Base-by-base conservation (phyloP, 2,329 filamentous ascomycete genomes). In the Talaromyces sp. region DNA sequence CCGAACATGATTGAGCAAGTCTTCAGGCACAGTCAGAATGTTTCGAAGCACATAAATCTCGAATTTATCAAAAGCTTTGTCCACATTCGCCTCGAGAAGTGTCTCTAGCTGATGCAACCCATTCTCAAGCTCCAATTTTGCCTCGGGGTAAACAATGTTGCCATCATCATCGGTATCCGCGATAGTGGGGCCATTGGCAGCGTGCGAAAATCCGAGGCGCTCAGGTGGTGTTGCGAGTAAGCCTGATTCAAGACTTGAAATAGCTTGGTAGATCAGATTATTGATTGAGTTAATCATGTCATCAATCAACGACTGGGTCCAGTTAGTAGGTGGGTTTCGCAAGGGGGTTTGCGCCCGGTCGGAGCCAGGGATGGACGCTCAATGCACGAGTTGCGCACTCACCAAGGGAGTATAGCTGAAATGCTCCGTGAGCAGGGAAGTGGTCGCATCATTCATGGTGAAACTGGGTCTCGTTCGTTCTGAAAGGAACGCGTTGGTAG, bases 221-320 rank as follows among this genome's bases (percentile, higher is more conserved):
- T 86, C 80, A 0, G 92, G 89, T 1, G 89, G 84, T 2, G 89
- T 87, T 46, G 82, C 82, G 44, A 90, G 80, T 17, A 99, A 85
- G 1, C 90, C 90, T 50, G 86, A 84, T 74, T 97, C 94, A 60
- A 97, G 86, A 55, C 89, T 90, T 66, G 90, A 90, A 66, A 96
- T 86, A 49, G 91, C 92, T 71, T 88, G 88, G 75, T 96, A 94
- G 66, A 94, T 88, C 65, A 97, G 84, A 67, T 93, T 90, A 78
- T 97, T 99, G 73, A 97, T 86, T 50, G 88, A 89, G 79, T 97
- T 97, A 78, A 97, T 96, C 65, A 97, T 92, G 76, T 97, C 93
- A 83, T 99, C 94, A 68, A 99, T 88, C 37, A 99, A 85, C 56
- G 89, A 89, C 92, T 96, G 66, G 22, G 8, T 36, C 16, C 3